Percentiles rank a stretch among this genome's conserved stretches.
Conservation (phyloP, 805 yeast species). For the Wickerhamomyces pijperi region DNA sequence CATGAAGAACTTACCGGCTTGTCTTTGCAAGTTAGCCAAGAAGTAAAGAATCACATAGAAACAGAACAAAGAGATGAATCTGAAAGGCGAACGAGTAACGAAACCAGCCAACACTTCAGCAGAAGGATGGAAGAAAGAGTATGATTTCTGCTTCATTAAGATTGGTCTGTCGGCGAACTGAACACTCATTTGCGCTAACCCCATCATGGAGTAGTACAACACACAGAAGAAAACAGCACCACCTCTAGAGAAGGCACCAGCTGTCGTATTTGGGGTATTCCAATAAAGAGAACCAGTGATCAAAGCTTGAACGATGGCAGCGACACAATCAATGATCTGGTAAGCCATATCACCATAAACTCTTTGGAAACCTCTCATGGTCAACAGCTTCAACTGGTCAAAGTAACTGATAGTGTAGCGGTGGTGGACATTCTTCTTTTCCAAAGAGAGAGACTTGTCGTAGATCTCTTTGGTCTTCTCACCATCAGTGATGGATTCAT, state of each 20-base stretch:
- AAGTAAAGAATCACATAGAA: constrained; percentile 46
- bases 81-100: constrained; percentile 53
- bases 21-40: constrained; percentile 38
- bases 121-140: constrained; percentile 63
- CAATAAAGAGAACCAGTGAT: constrained; percentile 51
- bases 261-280: constrained; percentile 52
- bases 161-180: constrained; percentile 45
- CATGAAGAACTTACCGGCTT: constrained; percentile 45
- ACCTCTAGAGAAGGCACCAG: constrained; percentile 56
- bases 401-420: constrained; percentile 32
- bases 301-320: constrained; percentile 41
- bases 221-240: constrained; percentile 42
- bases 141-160: constrained; percentile 59
- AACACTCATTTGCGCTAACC: constrained; percentile 34
- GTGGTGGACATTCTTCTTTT: constrained; percentile 18
- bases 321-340: constrained; percentile 18
- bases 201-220: constrained; percentile 40
- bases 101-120: constrained; percentile 61
- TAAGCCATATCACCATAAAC: constrained; percentile 44
- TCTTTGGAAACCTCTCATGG: constrained; percentile 26
- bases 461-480: constrained; percentile 25
- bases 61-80: constrained; percentile 31
- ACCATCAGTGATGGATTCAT: constrained; percentile 19
- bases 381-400: constrained; percentile 31
- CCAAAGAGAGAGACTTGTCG: constrained; percentile 18